Evolutionary conservation across 2,329 filamentous ascomycete species (phyloP), one percentile per base, ranked within the genome.

Genomic region (Chrysoporthe puriensis): DNA sequence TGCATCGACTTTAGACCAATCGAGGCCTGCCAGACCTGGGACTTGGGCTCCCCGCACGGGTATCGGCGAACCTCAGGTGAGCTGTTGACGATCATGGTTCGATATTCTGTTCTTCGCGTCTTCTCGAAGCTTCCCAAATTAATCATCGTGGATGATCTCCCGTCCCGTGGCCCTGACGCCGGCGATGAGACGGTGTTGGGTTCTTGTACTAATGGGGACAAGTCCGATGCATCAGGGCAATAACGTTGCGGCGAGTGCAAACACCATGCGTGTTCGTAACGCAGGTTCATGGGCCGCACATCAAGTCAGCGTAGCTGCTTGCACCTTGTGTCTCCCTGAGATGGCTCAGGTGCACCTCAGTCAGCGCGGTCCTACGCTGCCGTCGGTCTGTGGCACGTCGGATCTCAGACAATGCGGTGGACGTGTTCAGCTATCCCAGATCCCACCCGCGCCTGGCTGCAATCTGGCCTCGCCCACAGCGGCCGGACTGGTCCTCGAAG

Each of bases 361-460:
- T 54, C 40, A 54, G 18, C 11, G 48, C n/a, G 36, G 64, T 63
- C 40, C 21, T 11, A 63, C 63, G 44, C n/a, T 7, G 16, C 46
- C 21, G 54, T 44, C 21, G 60, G 60, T 40, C 34, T 52, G 67
- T 69, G 61, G 18, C 18, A 69, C 64, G 21, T 50, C 52, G 62
- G 64, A 69, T 67, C 67, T 69, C 50, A 67, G 64, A 69, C 64
- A 69, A 54, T 59, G 65, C 62, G 44, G 57, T 64, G 61, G 42
- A 54, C 16, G 50, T 62, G 64, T 59, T 36, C 50, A 67, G 21
- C 48, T 26, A 63, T 48, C 6, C 54, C 59, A 68, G 63, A 66
- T 68, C 50, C 36, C 59, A 48, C 42, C 44, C 32, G 13, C 32
- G 32, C 34, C 54, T 21, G 32, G 54, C 34, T 18, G 7, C 13